phyloP scores from a whole-genome alignment of 129 eudicot genomes.

The Chrysanthemum seticuspe region DNA sequence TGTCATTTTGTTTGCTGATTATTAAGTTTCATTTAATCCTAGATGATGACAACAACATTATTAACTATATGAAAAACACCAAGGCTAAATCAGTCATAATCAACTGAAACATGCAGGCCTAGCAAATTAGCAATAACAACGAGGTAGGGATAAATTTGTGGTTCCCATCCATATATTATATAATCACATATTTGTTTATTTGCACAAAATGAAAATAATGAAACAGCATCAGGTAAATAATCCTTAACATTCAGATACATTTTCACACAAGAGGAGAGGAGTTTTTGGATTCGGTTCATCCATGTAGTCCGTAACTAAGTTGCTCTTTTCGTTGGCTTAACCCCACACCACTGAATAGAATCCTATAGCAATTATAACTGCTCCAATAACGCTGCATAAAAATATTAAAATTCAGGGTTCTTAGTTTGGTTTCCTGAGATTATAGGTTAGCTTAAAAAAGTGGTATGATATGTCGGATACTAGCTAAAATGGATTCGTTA shows the following conservation, averaged over 20 bases:
- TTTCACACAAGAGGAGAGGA: background rate
- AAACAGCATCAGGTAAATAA: background rate
- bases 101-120: too few species aligned
- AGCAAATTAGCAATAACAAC: background rate
- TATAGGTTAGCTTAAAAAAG: background rate
- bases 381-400: constrained; percentile 55
- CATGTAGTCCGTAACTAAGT: background rate
- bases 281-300: background rate
- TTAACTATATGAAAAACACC: background rate
- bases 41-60: background rate
- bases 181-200: too few species aligned
- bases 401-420: constrained; percentile 15
- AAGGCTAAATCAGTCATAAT: background rate
- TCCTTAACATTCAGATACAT: constrained; percentile 1
- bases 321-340: constrained; percentile 1
- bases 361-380: constrained; percentile 45
- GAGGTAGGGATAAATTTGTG: background rate
- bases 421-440: background rate
- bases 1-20: too few species aligned
- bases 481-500: background rate
- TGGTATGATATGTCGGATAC: background rate
- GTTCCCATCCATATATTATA: too few species aligned
- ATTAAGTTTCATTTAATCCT: background rate
- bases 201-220: background rate
- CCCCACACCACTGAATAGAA: constrained; percentile 72